Percentiles rank a stretch among this genome's conserved stretches.
These are phyloP conservation scores for Persicaria maculosa DNA, from an alignment of 148 eudicot genomes.

Conservation along the genomic window DNA sequence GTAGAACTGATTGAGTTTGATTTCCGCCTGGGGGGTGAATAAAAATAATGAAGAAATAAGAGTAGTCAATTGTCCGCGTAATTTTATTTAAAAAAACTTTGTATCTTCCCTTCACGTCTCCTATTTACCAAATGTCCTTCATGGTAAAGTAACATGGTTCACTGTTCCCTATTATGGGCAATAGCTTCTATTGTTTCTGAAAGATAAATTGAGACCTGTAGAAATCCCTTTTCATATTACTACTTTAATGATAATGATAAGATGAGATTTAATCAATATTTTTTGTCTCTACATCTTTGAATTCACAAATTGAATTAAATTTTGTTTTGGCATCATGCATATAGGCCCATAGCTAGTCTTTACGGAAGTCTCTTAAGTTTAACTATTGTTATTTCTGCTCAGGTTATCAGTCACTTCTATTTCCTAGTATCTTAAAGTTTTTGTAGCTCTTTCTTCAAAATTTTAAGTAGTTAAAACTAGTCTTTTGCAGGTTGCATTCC, in stretches of 20 bases:
- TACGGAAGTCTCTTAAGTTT: background rate
- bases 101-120: background rate
- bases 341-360: background rate
- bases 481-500: slow-evolving; percentile 73
- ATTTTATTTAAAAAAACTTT: background rate
- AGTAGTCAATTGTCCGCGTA: background rate
- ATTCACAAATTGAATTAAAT: background rate
- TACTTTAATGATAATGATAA: too few relatives aligned
- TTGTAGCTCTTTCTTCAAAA: background rate
- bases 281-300: background rate
- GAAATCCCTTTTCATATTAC: too few relatives aligned
- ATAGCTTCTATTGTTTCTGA: background rate
- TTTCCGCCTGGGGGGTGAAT: background rate
- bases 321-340: background rate
- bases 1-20: background rate
- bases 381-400: background rate
- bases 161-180: background rate
- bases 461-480: background rate
- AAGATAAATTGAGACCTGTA: background rate
- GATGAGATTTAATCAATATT: background rate
- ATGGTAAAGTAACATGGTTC: background rate
- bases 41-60: background rate
- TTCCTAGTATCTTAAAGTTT: background rate
- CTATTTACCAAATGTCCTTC: background rate
- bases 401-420: background rate